Conservation (phyloP, 495 filamentous ascomycete species). For the Amniculicola lignicola region DNA sequence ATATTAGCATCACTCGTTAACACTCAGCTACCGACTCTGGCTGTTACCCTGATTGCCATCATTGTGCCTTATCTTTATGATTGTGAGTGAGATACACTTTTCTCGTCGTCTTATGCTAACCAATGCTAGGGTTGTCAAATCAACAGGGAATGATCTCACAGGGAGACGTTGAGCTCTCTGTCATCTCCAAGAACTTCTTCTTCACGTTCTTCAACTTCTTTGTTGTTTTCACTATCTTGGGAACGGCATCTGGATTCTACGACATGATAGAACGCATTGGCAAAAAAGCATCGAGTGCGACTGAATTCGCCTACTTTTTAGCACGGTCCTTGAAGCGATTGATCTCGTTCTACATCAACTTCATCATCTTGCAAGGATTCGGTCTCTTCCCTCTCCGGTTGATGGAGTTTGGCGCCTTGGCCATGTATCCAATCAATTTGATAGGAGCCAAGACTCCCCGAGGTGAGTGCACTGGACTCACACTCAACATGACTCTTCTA, state of each 20-base stretch:
- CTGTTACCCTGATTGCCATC: conserved; percentile 80
- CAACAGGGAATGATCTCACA: conserved; percentile 92
- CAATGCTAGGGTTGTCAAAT: conserved; percentile 63
- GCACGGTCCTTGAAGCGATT: conserved; percentile 71
- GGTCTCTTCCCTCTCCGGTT: conserved; percentile 92
- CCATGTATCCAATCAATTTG: conserved; percentile 76
- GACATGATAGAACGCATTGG: conserved; percentile 67
- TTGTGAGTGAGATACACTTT: too few relatives aligned
- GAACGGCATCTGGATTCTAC: conserved; percentile 69
- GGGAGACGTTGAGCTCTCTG: conserved; percentile 89
- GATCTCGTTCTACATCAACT: conserved; percentile 84
- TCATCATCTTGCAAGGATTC: conserved; percentile 88
- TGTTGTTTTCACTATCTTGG: conserved; percentile 86
- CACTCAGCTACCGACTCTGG: conserved; percentile 80
- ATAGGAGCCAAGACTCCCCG: conserved; percentile 83
- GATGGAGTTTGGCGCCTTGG: conserved; percentile 81
- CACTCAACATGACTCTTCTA: conserved; percentile 3
- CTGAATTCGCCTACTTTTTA: conserved; percentile 69
- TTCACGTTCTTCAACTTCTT: conserved; percentile 99
- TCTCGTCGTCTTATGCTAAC: not conserved
- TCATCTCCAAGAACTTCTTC: conserved; percentile 98
- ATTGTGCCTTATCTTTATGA: conserved; percentile 93
- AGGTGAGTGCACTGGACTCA: conserved; percentile 37
- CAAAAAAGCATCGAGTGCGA: conserved; percentile 68
- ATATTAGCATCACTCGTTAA: conserved; percentile 73